These are phyloP conservation scores for Thamnidium elegans DNA, from an alignment of 192 early-diverging fungal species.

Conservation along the genomic window DNA sequence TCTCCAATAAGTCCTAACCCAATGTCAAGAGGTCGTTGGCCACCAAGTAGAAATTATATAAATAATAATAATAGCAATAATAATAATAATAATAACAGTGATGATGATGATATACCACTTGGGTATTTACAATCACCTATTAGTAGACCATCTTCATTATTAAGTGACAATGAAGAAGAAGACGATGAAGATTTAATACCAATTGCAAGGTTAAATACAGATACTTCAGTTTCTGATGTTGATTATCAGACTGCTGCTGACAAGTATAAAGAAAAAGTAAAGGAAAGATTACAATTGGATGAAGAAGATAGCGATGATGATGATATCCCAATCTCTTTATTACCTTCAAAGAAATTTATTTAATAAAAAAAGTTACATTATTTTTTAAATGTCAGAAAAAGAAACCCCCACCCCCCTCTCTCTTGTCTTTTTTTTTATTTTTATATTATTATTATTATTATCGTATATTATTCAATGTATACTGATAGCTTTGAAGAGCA, in stretches of 20 bases:
- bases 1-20: slow-evolving; percentile 5
- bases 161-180: slow-evolving; percentile 30
- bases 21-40: background rate
- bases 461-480: no score
- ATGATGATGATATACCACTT: slow-evolving; percentile 5
- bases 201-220: slow-evolving; percentile 8
- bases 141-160: slow-evolving; percentile 11
- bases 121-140: slow-evolving; percentile 9
- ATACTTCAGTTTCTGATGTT: background rate
- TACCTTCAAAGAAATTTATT: background rate
- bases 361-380: no score
- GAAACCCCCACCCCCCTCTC: no score
- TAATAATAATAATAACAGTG: background rate
- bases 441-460: no score
- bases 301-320: slow-evolving; percentile 1
- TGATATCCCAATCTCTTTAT: slow-evolving; percentile 14
- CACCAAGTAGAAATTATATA: background rate
- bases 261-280: slow-evolving; percentile 32
- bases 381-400: no score
- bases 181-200: slow-evolving; percentile 34
- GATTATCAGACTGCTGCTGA: slow-evolving; percentile 23
- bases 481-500: no score
- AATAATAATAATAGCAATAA: background rate
- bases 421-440: no score
- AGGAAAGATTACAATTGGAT: slow-evolving; percentile 16